Base-by-base conservation (phyloP, 305 asterid species). In the Fraxinus floribunda region DNA sequence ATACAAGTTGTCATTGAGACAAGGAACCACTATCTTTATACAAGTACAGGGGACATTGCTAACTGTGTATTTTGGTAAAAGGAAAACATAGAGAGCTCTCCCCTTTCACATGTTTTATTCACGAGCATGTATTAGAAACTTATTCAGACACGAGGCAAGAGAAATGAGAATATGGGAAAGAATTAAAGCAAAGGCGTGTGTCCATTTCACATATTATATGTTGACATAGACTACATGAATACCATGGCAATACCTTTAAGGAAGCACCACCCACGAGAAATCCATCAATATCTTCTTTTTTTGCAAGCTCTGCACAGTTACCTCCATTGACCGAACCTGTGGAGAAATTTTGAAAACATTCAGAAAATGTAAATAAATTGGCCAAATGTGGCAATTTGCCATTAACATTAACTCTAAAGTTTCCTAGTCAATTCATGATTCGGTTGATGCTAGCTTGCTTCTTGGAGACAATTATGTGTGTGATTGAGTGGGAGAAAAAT, bases 201-300 rank as follows among this genome's bases (percentile, higher is more conserved):
- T 66, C 38, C 44, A 70, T 70, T 70, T 70, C 75, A n/a, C 10
- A 39, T 11, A n/a, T 79, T 39, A 9, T 15, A 30, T 15, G 20
- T 70, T 24, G 9, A 70, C 15, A 70, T 32, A 70, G 75, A 70
- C 11, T 9, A 70, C 35, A 11, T 15, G 41, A 70, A 68, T 22
- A n/a, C 80, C 74, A 24, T 34, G 77, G 75, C 24, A 30, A 35
- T 90, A 93, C 98, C 98, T 95, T 95, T 16, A 95, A 90, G 77
- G 98, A 93, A 84, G 98, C 98, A 70, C 98, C 98, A 11, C 98
- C 98, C 18, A 95, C 98, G 64, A 95, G 98, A 87, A 95, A 95
- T 64, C 98, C 98, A 82, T 95, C 98, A 75, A 95, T 95, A 80
- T 94, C 98, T 83, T 91, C 98, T 89, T 91, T 77, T 79, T 91